Evolutionary conservation across 2,329 filamentous ascomycete species (phyloP), one percentile per base, ranked within the genome.

Genomic region (Trichoderma aggressivum): DNA sequence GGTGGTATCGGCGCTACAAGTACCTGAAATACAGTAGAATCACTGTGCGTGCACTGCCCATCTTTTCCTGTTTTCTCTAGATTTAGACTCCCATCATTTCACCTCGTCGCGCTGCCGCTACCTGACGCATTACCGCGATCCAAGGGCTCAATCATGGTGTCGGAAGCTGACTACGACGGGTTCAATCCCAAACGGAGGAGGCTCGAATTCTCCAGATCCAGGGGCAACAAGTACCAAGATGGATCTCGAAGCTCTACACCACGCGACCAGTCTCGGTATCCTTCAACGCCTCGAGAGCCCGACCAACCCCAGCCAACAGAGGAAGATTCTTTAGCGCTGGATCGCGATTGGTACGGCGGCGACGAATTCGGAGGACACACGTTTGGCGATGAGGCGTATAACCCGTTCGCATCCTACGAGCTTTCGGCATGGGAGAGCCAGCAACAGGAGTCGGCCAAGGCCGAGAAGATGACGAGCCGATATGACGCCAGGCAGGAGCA

Each of bases 311-410:
- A 92, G 76, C 86, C 88, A 16, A 85, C 87, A 39, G 87, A 91
- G 50, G 89, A 93, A 73, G 93, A 97, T 74, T 88, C 89, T 21
- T 88, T 88, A 73, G 92, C 90, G 11, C 85, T 97, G 69, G 94
- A 98, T 79, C 89, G 94, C 73, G 94, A 97, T 81, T 98, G 94
- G 94, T 98, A 98, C 77, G 90, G 89, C 26, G 93, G 92, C 61
- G 94, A 97, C 77, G 94, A 97, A 79, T 90, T 91, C 71, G 92
- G 91, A 30, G 87, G 88, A 0, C 92, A 97, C 77, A 92, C 91
- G 0, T 93, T 97, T 77, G 94, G 94, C 74, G 94, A 97, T 78
- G 94, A 98, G 74, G 87, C 90, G n/a, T 94, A 97, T 81, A 97
- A 97, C 78, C 94, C 94, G 0, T 97, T 97, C 77, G 93, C 92